Base-by-base conservation (phyloP, 495 filamentous ascomycete species). In the Penicillium verhagenii region DNA sequence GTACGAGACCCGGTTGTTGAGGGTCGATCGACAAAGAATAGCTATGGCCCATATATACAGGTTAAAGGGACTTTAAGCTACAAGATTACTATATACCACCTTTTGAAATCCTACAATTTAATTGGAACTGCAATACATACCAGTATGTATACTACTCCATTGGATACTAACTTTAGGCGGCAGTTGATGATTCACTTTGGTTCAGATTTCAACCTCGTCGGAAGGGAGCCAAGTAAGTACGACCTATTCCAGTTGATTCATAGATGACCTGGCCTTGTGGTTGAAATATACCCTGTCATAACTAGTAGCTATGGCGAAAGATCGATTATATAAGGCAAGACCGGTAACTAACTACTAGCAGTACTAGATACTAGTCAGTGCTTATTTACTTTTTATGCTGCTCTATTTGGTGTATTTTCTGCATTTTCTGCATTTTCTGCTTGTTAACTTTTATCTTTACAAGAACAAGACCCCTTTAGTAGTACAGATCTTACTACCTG, bases 151-250 rank as follows among this genome's bases (percentile, higher is more conserved):
- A 18, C 20, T 23, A 13, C 11, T 43, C 40, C 21, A 11, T 9
- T 44, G 20, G 21, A 6, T 35, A 8, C 23, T 13, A 13, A 13
- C 42, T 44, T 44, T 8, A n/a, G 21, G 14, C 19, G 13, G 20
- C 13, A 5, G 14, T 37, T 50, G 10, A 38, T 51, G 49, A 21
- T 52, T 31, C 49, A 52, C 37, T 13, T 50, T 45, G 38, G 61
- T 64, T 53, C 35, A 13, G 14, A 64, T 64, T 48, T 40, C 28
- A 61, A 58, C 47, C 35, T 40, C 25, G 24, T 53, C 52, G 48
- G 58, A 51, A 24, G 13, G 33, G 31, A 58, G 47, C 42, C 48
- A 54, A 42, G 48, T 40, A 52, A 49, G 43, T 50, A 51, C 40
- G 47, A 47, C 48, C 49, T 33, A 43, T 39, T 40, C 28, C 28